Base-by-base conservation (phyloP, 768 basidiomycete species). In the Candolleomyces efflorescens region DNA sequence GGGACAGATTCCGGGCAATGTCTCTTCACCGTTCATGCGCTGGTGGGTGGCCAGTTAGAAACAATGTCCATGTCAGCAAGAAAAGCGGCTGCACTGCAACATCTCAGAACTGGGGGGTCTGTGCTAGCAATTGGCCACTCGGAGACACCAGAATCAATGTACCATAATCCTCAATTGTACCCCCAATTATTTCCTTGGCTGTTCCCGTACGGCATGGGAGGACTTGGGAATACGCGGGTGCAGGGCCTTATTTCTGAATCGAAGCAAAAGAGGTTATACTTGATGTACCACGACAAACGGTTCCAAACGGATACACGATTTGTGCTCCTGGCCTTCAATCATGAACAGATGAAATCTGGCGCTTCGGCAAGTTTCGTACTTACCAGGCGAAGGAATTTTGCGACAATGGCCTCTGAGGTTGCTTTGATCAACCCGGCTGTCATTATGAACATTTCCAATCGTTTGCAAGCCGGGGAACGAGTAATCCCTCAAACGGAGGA, bases 201-300 rank as follows among this genome's bases (percentile, higher is more conserved):
- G 3, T 43, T 27, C 2, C 62, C 62, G 2, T 63, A 63, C 37
- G 62, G 59, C 1, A 2, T 3, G 5, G 59, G 62, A 1, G 62
- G 59, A 3, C 15, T 60, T 18, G 62, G 60, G 3, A 27, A 27
- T 27, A 9, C 27, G 36, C 0, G 20, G 47, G 24, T 18, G 5
- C 6, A 22, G 56, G 6, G 49, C 4, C 27, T 27, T 24, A 48
- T 72, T 2, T 63, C 65, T 15, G 62, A 64, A n/a, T 12, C 20
- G 1, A 51, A 39, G 4, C 70, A 71, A 46, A 69, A 69, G 20
- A 47, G 54, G 20, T 44, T 62, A 2, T 50, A 71, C 1, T 54
- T 77, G 3, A 64, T 71, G 68, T 75, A 75, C 53, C 61, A 68
- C 58, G 73, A 77, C 52, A 71, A 71, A 26, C 61, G 68, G 1